Base-by-base conservation (phyloP, 768 basidiomycete genomes). In the Mycena rebaudengoi region DNA sequence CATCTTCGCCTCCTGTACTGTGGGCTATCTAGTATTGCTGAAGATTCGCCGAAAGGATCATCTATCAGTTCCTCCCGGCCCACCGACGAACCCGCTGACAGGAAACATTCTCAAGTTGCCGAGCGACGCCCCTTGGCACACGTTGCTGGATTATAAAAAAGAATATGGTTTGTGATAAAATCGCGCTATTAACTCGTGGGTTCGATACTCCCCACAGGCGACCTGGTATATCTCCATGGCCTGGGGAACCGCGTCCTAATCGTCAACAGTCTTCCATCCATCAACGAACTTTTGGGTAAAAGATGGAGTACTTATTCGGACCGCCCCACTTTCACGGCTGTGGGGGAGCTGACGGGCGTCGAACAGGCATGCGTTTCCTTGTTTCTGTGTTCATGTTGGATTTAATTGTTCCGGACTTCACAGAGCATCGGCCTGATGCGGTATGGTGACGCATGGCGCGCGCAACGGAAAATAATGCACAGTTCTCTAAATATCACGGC, bases 331-430 rank as follows among this genome's bases (percentile, higher is more conserved):
- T 73, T 78, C 16, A 69, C 69, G 5, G 70, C 76, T 48, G 66
- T 68, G 5, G 71, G 74, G 14, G 75, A 79, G 37, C 68, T 78
- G 33, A 76, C 76, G 71, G 66, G 67, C 5, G 46, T 75, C 3
- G 62, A 69, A 33, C 46, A 64, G 0, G 69, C 70, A 39, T 14
- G 48, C 40, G 40, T 23, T 16, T 16, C 20, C n/a, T n/a, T 43
- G 3, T 0, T 7, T 51, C n/a, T n/a, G 7, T 11, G 13, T 6
- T 8, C 8, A 23, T 18, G 21, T 3, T 20, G 0, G 1, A 39
- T 5, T 4, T 29, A 29, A 39, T 32, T 26, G n/a, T n/a, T n/a
- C n/a, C n/a, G n/a, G n/a, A n/a, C n/a, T n/a, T 52, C 13, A 16
- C 43, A 72, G 71, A 62, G 68, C 32, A 59, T 70, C 29, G 37